Conservation (phyloP, 2,329 filamentous ascomycete genomes). For the Fusarium globosum region DNA sequence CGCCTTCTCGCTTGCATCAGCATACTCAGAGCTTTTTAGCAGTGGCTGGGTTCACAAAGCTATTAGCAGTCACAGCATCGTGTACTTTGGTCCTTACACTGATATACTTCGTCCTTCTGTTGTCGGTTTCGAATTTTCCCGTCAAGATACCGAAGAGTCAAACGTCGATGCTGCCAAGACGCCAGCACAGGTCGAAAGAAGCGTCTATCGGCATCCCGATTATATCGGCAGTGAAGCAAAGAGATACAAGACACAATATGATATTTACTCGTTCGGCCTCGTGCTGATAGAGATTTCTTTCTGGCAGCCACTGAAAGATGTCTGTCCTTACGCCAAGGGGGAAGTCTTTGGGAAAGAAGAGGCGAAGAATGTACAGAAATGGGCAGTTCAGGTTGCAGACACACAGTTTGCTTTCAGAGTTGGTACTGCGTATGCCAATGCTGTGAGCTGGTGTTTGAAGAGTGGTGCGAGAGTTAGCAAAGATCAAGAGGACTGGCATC, state of each 20-base stretch:
- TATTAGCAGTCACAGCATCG: neutral
- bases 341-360: neutral
- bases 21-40: neutral
- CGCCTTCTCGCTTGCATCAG: neutral
- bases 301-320: neutral
- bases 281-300: neutral
- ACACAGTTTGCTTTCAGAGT: neutral
- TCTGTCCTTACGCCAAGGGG: neutral
- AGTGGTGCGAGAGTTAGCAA: neutral
- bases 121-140: neutral
- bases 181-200: neutral
- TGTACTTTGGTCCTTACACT: neutral
- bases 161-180: neutral
- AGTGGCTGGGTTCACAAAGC: constrained; percentile 1
- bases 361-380: neutral
- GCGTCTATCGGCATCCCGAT: neutral
- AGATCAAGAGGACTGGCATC: neutral
- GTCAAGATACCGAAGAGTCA: neutral
- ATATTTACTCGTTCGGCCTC: neutral
- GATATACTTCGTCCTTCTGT: rapidly evolving
- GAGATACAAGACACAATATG: neutral
- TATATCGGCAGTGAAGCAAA: neutral
- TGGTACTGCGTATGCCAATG: neutral
- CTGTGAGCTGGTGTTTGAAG: neutral
- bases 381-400: rapidly evolving